Evolutionary conservation across 1,284 basidiomycete genomes (phyloP).

Genomic region (Fomitopsis pinicola): DNA sequence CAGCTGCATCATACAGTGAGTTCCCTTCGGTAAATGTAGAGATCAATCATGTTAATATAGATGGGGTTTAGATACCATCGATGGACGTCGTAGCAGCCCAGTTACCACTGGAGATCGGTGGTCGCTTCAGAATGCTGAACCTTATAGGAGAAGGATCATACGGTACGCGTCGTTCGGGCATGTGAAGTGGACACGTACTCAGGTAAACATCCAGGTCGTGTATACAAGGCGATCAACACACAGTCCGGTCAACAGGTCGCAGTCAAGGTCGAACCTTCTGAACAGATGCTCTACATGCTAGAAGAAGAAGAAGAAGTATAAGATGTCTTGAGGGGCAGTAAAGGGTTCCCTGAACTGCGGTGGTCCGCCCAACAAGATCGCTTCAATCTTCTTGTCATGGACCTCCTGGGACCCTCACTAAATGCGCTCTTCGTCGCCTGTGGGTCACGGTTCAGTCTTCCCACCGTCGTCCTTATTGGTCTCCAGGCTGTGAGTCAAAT

Average conservation of each 20-base stretch:
- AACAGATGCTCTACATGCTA: not conserved
- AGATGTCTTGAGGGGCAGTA: not conserved
- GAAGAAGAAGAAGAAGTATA: not conserved
- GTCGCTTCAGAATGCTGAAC: too few relatives aligned
- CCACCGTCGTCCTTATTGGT: constrained; percentile 31
- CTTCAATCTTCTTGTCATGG: constrained; percentile 33
- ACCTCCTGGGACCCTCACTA: constrained; percentile 38
- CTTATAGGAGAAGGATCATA: too few relatives aligned
- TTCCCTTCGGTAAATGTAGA: too few relatives aligned
- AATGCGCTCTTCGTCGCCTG: constrained; percentile 44
- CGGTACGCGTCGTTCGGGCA: too few relatives aligned
- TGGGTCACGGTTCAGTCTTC: constrained; percentile 36
- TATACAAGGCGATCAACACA: too few relatives aligned
- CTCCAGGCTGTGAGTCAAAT: constrained; percentile 33
- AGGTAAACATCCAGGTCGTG: too few relatives aligned
- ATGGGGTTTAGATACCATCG: too few relatives aligned
- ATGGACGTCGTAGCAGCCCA: too few relatives aligned
- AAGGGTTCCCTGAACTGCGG: not conserved
- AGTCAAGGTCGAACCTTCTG: not conserved
- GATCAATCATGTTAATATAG: too few relatives aligned
- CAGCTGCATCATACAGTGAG: too few relatives aligned
- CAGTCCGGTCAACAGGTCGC: not conserved
- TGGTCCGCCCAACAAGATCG: not conserved
- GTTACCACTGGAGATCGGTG: too few relatives aligned
- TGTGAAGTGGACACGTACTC: too few relatives aligned